Evolutionary conservation across 2,329 filamentous ascomycete species (phyloP).

Genomic region (Trichoderma endophyticum): DNA sequence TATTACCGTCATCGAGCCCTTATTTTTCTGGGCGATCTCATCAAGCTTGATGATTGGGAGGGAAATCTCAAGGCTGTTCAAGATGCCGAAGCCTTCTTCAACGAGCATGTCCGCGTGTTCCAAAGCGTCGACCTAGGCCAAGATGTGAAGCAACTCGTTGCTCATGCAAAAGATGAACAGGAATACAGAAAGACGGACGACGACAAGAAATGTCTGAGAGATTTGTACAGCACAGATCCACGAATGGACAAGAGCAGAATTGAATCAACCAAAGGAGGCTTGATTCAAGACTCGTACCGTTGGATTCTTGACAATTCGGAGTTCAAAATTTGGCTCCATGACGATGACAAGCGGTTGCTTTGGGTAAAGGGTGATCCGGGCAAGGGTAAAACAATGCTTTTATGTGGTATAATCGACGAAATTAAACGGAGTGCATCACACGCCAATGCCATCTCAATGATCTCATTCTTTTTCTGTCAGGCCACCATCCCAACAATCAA

Average conservation of each 20-base stretch:
- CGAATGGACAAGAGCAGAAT: conserved; percentile 34
- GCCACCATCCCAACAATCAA: conserved; percentile 33
- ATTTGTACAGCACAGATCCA: conserved; percentile 29
- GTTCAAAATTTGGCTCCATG: conserved; percentile 23
- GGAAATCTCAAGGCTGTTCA: conserved; percentile 28
- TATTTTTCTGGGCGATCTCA: conserved; percentile 29
- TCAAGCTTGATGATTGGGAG: conserved; percentile 36
- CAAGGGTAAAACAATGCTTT: conserved; percentile 45
- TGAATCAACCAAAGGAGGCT: conserved; percentile 33
- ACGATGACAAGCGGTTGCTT: conserved; percentile 27
- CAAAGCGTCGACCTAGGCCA: not conserved
- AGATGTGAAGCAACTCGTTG: conserved; percentile 13
- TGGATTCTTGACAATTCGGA: conserved; percentile 33
- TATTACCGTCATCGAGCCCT: conserved; percentile 32
- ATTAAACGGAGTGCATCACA: not conserved
- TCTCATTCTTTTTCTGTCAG: conserved; percentile 21
- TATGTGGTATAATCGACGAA: conserved; percentile 34
- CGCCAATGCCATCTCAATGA: not conserved
- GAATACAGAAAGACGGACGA: conserved; percentile 15
- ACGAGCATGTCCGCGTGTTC: conserved; percentile 20
- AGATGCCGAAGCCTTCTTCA: conserved; percentile 25
- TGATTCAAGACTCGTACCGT: conserved; percentile 31
- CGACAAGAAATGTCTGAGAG: conserved; percentile 19
- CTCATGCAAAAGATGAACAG: not conserved
- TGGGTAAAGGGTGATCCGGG: conserved; percentile 42